Base-by-base conservation (phyloP, 257 asterid genomes). In the Solanum neorickii region DNA sequence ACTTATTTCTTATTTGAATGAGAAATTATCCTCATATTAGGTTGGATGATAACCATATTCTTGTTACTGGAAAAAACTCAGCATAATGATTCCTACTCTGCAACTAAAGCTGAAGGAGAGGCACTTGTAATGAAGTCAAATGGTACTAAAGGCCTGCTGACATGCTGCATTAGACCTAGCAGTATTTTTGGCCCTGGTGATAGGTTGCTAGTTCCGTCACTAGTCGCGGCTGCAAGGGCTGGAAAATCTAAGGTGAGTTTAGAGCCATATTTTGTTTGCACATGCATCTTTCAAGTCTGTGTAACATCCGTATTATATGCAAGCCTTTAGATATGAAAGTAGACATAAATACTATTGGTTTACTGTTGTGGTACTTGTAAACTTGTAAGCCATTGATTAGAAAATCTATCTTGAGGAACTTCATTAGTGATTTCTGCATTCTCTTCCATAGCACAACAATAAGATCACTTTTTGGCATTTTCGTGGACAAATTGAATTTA, bases 151-250 rank as follows among this genome's bases (percentile, higher is more conserved):
- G 99, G 98, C 31, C 98, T 97, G 91, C 92, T 93, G 86, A 95
- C 98, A 42, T 96, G 99, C 90, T 95, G 96, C 90, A 92, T 96
- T 87, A 92, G 99, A 86, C 99, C 99, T 78, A 97, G 99, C 91
- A 93, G 99, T 93, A 96, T 96, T 85, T 97, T 97, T 90, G 99
- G 99, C 83, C 99, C 99, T 74, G 99, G 99, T 88, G 99, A 97
- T 92, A 97, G 93, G 92, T 91, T 97, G 91, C 98, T 97, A 85
- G 98, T 97, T 89, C 98, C 99, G 87, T 95, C 99, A 76, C 91
- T 97, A 88, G 94, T 94, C 83, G 89, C 97, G 77, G 98, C 99
- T 85, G 98, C 99, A 91, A 95, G 94, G 92, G 94, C 99, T 87
- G 99, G 99, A 88, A 96, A 96, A 91, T 93, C 96, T 6, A 97